Conservation (phyloP, 2,329 filamentous ascomycete genomes). For the Myriosclerotinia curreyana region DNA sequence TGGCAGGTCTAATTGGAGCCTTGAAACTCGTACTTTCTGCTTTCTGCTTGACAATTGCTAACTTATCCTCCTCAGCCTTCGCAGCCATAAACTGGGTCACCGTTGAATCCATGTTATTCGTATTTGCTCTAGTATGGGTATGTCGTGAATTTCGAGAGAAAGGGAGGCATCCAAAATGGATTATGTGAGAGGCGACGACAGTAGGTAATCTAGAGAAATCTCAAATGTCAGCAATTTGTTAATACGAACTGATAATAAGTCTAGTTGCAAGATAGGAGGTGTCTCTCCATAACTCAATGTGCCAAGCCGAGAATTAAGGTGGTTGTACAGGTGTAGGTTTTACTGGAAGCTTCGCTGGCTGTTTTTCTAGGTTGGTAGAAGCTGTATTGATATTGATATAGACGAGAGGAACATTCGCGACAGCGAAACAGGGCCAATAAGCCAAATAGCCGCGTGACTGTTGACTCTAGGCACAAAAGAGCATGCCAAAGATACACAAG, state of each 20-base stretch:
- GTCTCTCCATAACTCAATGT: background rate
- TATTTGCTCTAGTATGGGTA: background rate
- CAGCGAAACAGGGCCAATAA: background rate
- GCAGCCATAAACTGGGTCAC: conserved; percentile 21
- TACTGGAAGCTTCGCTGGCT: background rate
- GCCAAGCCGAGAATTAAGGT: background rate
- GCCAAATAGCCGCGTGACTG: too few relatives aligned
- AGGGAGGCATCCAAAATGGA: background rate
- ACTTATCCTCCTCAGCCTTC: conserved; percentile 5
- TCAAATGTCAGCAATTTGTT: background rate
- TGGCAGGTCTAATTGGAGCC: background rate
- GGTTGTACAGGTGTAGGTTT: background rate
- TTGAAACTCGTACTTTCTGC: conserved; percentile 20
- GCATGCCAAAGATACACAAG: background rate
- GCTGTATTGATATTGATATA: background rate
- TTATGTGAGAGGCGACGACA: background rate
- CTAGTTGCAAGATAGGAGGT: background rate
- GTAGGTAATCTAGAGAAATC: background rate
- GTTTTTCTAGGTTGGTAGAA: background rate
- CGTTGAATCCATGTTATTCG: conserved; percentile 9
- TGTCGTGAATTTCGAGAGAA: background rate
- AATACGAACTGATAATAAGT: background rate
- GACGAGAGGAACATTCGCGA: background rate
- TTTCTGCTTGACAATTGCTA: conserved; percentile 16
- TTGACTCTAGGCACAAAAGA: background rate